Evolutionary conservation across 768 basidiomycete genomes (phyloP), one percentile per base, ranked within the genome.

Genomic region (Agaricus subrufescens): DNA sequence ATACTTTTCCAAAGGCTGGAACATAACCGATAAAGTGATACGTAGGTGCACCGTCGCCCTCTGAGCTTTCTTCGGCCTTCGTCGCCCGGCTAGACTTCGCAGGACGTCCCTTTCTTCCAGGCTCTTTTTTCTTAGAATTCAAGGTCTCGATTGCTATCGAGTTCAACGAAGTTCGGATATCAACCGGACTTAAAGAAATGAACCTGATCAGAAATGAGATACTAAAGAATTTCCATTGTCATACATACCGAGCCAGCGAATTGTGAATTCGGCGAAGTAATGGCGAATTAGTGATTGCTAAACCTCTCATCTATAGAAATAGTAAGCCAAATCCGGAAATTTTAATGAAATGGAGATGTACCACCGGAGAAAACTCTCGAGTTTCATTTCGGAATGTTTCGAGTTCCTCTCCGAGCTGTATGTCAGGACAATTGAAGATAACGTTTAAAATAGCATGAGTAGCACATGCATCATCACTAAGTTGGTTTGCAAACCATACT

Each of bases 11-110:
- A 61, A 76, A 69, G 1, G 76, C 78, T 4, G 82, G 84, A 34
- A 85, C 80, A 61, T 84, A 86, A 9, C 81, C 83, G 57, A 86
- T 83, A 69, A 83, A 86, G 62, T 86, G 84, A 66, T 79, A 86
- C 0, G 71, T 71, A 49, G 84, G 83, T 40, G 78, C 75, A 15
- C 63, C 63, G 8, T 72, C 72, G 1, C 64, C 70, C 1, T 68
- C 64, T 19, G 64, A 62, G 3, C 58, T 54, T 4, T 66, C 64
- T 4, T 66, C 64, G 10, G 61, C 59, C 19, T 49, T 46, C 10
- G 51, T 51, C 27, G 34, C 55, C 56, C 60, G 54, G 39, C 34
- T 52, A 43, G 59, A 57, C 25, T 53, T 39, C 43, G 56, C 61
- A 8, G 29, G 42, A 26, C 45, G 38, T 2, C 34, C 27, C 30